These are phyloP conservation scores for Pythium volutum DNA, from an alignment of 352 stramenopile species.

Conservation along the genomic window DNA sequence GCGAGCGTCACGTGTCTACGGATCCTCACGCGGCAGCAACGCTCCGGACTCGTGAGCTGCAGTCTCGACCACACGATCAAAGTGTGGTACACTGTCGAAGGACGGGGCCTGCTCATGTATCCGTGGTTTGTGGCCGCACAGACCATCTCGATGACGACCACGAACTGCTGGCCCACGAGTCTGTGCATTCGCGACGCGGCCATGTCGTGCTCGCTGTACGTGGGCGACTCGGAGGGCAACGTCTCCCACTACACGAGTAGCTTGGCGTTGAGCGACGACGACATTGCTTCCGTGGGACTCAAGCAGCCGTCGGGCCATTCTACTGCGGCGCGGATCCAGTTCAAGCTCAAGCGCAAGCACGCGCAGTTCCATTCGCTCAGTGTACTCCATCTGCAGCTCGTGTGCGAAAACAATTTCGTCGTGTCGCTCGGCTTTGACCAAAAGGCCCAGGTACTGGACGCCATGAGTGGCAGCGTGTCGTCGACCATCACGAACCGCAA, in stretches of 20 bases:
- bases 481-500: slow-evolving; percentile 51
- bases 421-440: slow-evolving; percentile 76
- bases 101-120: slow-evolving; percentile 58
- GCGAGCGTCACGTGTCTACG: slow-evolving; percentile 51
- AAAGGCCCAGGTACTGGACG: slow-evolving; percentile 67
- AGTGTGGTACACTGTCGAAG: slow-evolving; percentile 58
- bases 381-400: slow-evolving; percentile 46
- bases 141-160: slow-evolving; percentile 47
- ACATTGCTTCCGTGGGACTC: background rate
- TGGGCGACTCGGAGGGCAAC: slow-evolving; percentile 56
- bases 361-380: slow-evolving; percentile 62
- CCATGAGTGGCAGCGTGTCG: slow-evolving; percentile 53
- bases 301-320: background rate
- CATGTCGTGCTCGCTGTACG: slow-evolving; percentile 41
- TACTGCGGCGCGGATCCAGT: slow-evolving; percentile 30
- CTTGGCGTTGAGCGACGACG: slow-evolving; percentile 3
- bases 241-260: slow-evolving; percentile 55
- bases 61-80: slow-evolving; percentile 68
- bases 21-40: slow-evolving; percentile 44
- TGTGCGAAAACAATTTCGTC: slow-evolving; percentile 68
- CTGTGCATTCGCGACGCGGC: slow-evolving; percentile 51
- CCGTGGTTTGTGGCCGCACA: slow-evolving; percentile 65
- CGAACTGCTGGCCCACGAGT: slow-evolving; percentile 46
- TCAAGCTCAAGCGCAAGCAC: slow-evolving; percentile 61
- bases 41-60: slow-evolving; percentile 58